Conservation (phyloP, 129 eudicot genomes). For the Smallanthus sonchifolius region DNA sequence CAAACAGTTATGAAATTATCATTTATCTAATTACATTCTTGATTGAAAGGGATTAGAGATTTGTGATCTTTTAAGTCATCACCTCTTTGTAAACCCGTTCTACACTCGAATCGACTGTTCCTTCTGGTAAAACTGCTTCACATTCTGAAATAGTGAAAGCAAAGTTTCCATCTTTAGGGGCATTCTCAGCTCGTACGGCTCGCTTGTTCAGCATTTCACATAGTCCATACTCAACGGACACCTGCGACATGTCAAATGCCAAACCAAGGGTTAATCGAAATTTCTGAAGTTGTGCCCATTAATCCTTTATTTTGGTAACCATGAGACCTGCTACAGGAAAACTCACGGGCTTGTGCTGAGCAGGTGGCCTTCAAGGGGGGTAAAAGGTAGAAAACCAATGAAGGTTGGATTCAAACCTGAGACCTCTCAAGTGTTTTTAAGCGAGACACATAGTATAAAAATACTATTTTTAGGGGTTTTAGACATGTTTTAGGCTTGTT, state of each 20-base stretch:
- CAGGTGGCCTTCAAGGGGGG: neutral
- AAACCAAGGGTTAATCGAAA: neutral
- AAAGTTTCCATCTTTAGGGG: slow-evolving; percentile 81
- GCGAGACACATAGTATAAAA: too few species aligned
- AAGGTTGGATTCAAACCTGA: too few species aligned
- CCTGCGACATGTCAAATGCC: slow-evolving; percentile 40
- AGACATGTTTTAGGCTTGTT: too few species aligned
- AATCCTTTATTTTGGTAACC: neutral
- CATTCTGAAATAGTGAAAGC: slow-evolving; percentile 56
- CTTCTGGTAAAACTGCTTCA: slow-evolving; percentile 68
- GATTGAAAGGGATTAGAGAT: neutral
- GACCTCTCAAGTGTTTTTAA: too few species aligned
- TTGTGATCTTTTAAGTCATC: neutral
- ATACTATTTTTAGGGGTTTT: too few species aligned
- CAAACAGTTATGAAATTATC: neutral
- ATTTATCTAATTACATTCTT: neutral
- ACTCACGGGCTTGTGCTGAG: neutral
- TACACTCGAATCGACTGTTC: slow-evolving; percentile 53
- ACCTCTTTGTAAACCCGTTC: slow-evolving; percentile 71
- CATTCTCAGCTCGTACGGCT: slow-evolving; percentile 63
- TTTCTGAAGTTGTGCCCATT: neutral
- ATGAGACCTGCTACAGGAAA: too few species aligned
- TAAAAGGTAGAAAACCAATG: too few species aligned
- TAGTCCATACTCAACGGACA: slow-evolving; percentile 86
- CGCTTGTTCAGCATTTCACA: slow-evolving; percentile 75